Percentiles rank a stretch among this genome's conserved stretches.
Conservation (phyloP, 495 filamentous ascomycete species). For the Aspergillus funiculosus region DNA sequence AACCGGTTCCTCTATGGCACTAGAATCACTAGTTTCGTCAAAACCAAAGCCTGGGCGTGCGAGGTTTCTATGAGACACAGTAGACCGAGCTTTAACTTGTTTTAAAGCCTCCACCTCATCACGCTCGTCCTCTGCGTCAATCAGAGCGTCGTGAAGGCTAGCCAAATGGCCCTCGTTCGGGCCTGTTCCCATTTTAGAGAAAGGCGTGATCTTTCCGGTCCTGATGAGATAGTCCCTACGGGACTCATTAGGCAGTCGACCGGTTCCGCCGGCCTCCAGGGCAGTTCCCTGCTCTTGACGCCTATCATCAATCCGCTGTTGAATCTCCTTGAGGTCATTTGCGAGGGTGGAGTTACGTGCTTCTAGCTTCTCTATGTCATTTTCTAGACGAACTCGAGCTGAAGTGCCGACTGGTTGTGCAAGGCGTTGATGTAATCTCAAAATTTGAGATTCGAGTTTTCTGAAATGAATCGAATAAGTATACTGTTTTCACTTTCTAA, state of each 20-base stretch:
- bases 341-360: conserved; percentile 53
- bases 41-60: conserved; percentile 72
- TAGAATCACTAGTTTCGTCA: conserved; percentile 33
- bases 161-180: conserved; percentile 50
- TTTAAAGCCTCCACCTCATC: conserved; percentile 52
- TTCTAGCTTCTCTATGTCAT: conserved; percentile 59
- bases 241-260: conserved; percentile 68
- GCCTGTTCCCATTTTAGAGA: conserved; percentile 62
- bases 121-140: conserved; percentile 67
- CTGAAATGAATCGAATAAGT: conserved; percentile 24
- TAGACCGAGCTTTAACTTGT: conserved; percentile 35
- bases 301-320: conserved; percentile 69
- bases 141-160: conserved; percentile 63
- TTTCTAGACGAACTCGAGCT: conserved; percentile 46
- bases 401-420: conserved; percentile 43
- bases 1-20: conserved; percentile 15
- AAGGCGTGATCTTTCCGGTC: conserved; percentile 96
- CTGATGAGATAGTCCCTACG: conserved; percentile 85
- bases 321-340: conserved; percentile 70
- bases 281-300: conserved; percentile 46
- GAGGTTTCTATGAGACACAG: conserved; percentile 74
- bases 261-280: conserved; percentile 39
- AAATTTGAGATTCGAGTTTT: conserved; percentile 44
- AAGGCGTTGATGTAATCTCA: conserved; percentile 46
- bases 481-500: background rate